Percentiles rank a stretch among this genome's conserved stretches.
Evolutionary conservation across 345 rosid genomes (phyloP).

Genomic region (Hirschfeldia incana): DNA sequence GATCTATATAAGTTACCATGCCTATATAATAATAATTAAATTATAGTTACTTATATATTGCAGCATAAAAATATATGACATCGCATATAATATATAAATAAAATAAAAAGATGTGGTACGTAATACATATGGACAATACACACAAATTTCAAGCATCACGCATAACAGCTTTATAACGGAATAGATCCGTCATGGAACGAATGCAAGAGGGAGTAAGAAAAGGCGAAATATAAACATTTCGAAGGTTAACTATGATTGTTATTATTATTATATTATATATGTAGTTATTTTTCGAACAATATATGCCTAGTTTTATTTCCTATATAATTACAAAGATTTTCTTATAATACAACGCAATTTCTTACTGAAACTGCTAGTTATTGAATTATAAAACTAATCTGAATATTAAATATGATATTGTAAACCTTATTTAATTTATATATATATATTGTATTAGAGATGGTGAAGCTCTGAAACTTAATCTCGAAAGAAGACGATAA

Average conservation of each 20-base stretch:
- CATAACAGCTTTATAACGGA: slow-evolving; percentile 42
- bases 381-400: not conserved
- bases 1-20: not conserved
- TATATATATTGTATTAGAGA: no score
- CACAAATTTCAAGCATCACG: slow-evolving; percentile 36
- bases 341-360: not conserved
- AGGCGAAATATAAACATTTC: not conserved
- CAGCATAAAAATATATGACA: not conserved
- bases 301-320: not conserved
- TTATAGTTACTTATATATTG: not conserved
- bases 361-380: not conserved
- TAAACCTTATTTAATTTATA: not conserved
- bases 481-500: no score
- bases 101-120: slow-evolving; percentile 16
- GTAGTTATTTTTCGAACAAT: not conserved
- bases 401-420: not conserved
- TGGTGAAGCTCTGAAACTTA: no score
- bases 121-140: slow-evolving; percentile 23
- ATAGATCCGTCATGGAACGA: slow-evolving; percentile 32
- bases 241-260: not conserved
- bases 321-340: not conserved
- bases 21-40: not conserved
- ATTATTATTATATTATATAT: not conserved
- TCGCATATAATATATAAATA: not conserved
- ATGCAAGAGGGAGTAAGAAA: not conserved